Evolutionary conservation across 176 grass and related monocot species (phyloP), one percentile per base, ranked within the genome.

Genomic region (Rhynchospora tenuis): DNA sequence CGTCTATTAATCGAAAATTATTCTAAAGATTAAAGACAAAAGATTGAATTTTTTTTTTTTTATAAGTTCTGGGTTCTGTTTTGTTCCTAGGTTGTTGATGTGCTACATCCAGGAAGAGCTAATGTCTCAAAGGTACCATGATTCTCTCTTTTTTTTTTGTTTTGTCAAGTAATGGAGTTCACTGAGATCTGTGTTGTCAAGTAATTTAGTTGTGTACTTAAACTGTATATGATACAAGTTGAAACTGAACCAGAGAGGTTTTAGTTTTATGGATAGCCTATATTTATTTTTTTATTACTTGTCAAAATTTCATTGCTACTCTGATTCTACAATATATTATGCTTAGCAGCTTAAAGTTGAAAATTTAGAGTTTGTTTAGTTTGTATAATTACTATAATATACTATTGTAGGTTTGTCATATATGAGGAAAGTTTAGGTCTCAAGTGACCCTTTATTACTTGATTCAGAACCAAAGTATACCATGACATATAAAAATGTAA

Each of bases 91-190:
- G 95, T 98, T 65, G 84, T 98, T 46, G 95, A 98, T 82, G 95
- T 98, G 51, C 89, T 98, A 74, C 95, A 95, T 68, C 92, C 95
- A 1, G 95, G 95, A 81, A 90, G 91, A 62, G 91, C 95, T 61
- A 98, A 98, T 84, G 92, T 98, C 51, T 95, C 95, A 31, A 98
- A 98, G 95, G 95, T 98, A 64, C 42, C 50, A 9, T 10, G 42
- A 10, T 26, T 81, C n/a, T 50, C 29, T 27, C 9, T 6, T 8
- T 88, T 73, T 86, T 76, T 45, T 14, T 15, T 27, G 9, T 44
- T 54, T 62, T 42, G 56, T 44, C 16, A 45, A 23, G 2, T 7
- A 73, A 14, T 16, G 13, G 26, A 48, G 43, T 74, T 26, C 9
- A 7, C n/a, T 15, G 0, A 14, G 45, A 51, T 74, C 45, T 51